phyloP scores from a whole-genome alignment of 1,139 yeast species.

The Arxiozyma slooffiae region DNA sequence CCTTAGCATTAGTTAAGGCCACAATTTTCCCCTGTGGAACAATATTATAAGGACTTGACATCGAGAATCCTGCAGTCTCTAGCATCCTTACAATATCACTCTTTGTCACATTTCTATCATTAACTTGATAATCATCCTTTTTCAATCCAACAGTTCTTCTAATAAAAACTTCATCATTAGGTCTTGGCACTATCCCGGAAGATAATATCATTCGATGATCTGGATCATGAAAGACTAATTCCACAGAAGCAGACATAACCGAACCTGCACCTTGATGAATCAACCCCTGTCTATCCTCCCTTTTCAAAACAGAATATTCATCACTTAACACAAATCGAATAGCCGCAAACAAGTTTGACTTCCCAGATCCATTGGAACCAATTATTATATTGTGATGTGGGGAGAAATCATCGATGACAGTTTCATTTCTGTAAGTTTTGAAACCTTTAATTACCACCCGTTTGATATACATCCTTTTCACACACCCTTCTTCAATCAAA shows the following conservation, averaged over 20 bases:
- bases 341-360: constrained; percentile 92
- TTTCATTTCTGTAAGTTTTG: constrained; percentile 83
- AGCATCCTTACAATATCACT: constrained; percentile 73
- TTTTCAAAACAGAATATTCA: constrained; percentile 76
- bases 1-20: constrained; percentile 79
- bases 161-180: constrained; percentile 57
- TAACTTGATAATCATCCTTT: constrained; percentile 78
- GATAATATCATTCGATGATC: constrained; percentile 65
- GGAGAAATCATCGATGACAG: constrained; percentile 65
- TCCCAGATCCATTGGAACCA: constrained; percentile 95
- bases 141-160: constrained; percentile 86
- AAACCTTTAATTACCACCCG: constrained; percentile 79
- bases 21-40: constrained; percentile 95
- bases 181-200: constrained; percentile 29
- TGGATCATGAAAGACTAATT: constrained; percentile 71
- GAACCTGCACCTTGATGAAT: constrained; percentile 79
- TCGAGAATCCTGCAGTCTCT: constrained; percentile 88
- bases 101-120: constrained; percentile 68
- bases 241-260: constrained; percentile 88
- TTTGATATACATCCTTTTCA: constrained; percentile 32
- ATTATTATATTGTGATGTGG: constrained; percentile 84
- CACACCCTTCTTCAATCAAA: too few relatives aligned
- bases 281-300: constrained; percentile 81
- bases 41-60: constrained; percentile 86
- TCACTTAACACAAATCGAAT: constrained; percentile 87